phyloP scores from a whole-genome alignment of 768 basidiomycete genomes.

The Agrocybe pediades region DNA sequence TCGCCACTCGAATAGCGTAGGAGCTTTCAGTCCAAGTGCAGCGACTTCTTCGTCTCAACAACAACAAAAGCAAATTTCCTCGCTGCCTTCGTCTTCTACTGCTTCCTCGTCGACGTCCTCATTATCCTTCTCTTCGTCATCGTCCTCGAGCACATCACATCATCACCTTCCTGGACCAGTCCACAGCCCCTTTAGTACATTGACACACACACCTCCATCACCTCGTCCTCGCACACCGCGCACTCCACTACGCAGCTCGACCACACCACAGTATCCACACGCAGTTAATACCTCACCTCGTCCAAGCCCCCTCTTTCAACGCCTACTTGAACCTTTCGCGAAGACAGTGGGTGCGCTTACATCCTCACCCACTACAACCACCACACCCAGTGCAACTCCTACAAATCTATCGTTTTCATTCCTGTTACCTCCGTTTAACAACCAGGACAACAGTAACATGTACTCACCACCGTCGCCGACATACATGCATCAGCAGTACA shows the following conservation, averaged over 20 bases:
- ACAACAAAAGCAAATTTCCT: not conserved
- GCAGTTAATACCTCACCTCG: slow-evolving; percentile 1
- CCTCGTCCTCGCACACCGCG: slow-evolving; percentile 1
- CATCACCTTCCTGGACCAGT: not conserved
- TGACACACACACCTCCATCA: not conserved
- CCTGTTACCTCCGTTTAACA: not conserved
- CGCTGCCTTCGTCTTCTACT: not conserved
- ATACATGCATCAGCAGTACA: slow-evolving; percentile 13
- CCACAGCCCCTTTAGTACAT: not conserved
- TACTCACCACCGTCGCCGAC: not conserved
- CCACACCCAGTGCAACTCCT: slow-evolving; percentile 3
- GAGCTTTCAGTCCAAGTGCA: slow-evolving; percentile 2
- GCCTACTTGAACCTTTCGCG: slow-evolving; percentile 17
- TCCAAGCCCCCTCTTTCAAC: slow-evolving; percentile 18
- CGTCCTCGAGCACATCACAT: not conserved
- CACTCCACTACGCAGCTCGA: slow-evolving; percentile 10
- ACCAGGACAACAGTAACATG: not conserved
- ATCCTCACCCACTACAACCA: not conserved
- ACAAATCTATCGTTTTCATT: not conserved
- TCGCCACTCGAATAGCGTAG: slow-evolving; percentile 7
- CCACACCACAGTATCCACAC: not conserved
- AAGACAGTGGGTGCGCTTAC: slow-evolving; percentile 1
- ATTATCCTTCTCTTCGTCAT: slow-evolving; percentile 1
- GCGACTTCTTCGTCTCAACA: not conserved
- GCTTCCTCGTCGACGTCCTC: not conserved